Conservation (phyloP, 2,329 filamentous ascomycete species). For the Byssothecium circinans region DNA sequence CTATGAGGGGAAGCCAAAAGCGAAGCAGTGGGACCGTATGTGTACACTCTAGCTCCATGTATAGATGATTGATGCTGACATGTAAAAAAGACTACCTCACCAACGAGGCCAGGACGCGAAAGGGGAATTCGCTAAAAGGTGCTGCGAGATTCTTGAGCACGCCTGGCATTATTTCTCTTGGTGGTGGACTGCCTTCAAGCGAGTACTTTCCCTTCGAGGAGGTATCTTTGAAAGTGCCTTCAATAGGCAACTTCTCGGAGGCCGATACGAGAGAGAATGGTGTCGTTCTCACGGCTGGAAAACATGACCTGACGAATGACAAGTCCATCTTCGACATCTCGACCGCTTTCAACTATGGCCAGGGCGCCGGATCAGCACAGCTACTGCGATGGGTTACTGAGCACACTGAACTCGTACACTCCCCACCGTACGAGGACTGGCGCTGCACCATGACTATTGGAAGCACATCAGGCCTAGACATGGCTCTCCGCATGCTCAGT, state of each 20-base stretch:
- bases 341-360: slow-evolving; percentile 90
- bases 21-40: slow-evolving; percentile 84
- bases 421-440: slow-evolving; percentile 91
- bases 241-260: slow-evolving; percentile 70
- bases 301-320: slow-evolving; percentile 75
- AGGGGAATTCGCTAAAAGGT: slow-evolving; percentile 69
- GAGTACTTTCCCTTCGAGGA: slow-evolving; percentile 92
- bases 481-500: slow-evolving; percentile 79
- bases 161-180: slow-evolving; percentile 86
- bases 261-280: slow-evolving; percentile 64
- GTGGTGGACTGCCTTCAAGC: slow-evolving; percentile 84
- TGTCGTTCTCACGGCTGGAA: slow-evolving; percentile 67
- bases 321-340: slow-evolving; percentile 72
- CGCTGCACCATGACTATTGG: slow-evolving; percentile 79
- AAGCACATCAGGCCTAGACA: slow-evolving; percentile 83
- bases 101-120: slow-evolving; percentile 57
- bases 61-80: neutral
- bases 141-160: slow-evolving; percentile 78
- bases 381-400: slow-evolving; percentile 89
- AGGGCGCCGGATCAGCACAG: slow-evolving; percentile 82
- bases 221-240: slow-evolving; percentile 73
- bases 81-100: slow-evolving; percentile 44
- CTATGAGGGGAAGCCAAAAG: slow-evolving; percentile 67
- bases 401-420: slow-evolving; percentile 88
- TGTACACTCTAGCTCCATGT: slow-evolving; percentile 33